Percentiles rank a stretch among this genome's conserved stretches.
phyloP scores from a whole-genome alignment of 2,329 filamentous ascomycete genomes.

The Ciborinia camelliae region DNA sequence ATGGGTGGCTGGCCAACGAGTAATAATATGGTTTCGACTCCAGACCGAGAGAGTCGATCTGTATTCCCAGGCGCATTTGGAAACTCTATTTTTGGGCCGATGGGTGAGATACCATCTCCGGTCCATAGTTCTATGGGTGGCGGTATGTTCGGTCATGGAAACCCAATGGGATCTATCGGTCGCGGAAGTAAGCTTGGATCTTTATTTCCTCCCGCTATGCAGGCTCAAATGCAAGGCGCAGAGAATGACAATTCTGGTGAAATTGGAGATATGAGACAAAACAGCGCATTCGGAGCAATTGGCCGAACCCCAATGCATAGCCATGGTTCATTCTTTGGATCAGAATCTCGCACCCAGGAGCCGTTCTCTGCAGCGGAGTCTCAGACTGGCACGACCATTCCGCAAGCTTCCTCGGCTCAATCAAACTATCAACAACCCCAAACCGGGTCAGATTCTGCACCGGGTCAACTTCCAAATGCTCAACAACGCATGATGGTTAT shows the following conservation, averaged over 20 bases:
- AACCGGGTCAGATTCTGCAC: slow-evolving; percentile 48
- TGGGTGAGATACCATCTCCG: slow-evolving; percentile 76
- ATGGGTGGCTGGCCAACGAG: slow-evolving; percentile 50
- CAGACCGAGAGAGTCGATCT: slow-evolving; percentile 58
- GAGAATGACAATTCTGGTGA: slow-evolving; percentile 62
- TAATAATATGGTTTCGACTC: slow-evolving; percentile 60
- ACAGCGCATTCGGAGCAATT: slow-evolving; percentile 63
- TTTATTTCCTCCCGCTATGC: slow-evolving; percentile 83
- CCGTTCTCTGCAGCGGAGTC: slow-evolving; percentile 33
- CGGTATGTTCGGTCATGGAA: slow-evolving; percentile 64
- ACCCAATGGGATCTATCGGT: slow-evolving; percentile 55
- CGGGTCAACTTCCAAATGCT: slow-evolving; percentile 63
- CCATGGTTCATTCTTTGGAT: slow-evolving; percentile 53
- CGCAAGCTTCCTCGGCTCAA: slow-evolving; percentile 31
- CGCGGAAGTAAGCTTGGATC: slow-evolving; percentile 81
- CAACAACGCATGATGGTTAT: slow-evolving; percentile 93
- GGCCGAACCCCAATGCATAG: slow-evolving; percentile 58
- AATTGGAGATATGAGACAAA: slow-evolving; percentile 57
- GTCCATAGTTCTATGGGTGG: slow-evolving; percentile 56
- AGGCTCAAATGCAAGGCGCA: slow-evolving; percentile 78
- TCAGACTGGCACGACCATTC: slow-evolving; percentile 29
- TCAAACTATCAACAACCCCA: slow-evolving; percentile 36
- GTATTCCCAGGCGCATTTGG: slow-evolving; percentile 63
- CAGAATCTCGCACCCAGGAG: slow-evolving; percentile 29
- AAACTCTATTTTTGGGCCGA: slow-evolving; percentile 73